Evolutionary conservation across 257 asterid species (phyloP).

Genomic region (Solanum dulcamara): DNA sequence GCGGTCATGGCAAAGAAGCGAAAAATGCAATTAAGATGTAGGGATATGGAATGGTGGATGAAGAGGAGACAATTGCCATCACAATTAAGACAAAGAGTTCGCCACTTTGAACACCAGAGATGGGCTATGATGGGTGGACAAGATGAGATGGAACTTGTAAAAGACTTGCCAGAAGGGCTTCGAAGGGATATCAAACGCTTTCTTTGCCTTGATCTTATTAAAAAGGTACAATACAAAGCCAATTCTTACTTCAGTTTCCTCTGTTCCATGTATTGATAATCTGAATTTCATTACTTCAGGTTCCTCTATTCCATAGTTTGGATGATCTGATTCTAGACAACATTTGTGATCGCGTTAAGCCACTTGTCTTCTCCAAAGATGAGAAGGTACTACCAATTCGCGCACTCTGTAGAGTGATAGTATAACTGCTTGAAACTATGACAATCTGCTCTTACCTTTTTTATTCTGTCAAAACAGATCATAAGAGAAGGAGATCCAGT

Average conservation of each 20-base stretch:
- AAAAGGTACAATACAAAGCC: slow-evolving; percentile 36
- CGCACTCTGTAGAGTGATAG: not conserved
- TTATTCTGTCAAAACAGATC: slow-evolving; percentile 30
- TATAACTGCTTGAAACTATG: not conserved
- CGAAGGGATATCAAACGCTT: slow-evolving; percentile 89
- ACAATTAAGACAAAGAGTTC: slow-evolving; percentile 62
- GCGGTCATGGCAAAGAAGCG: slow-evolving; percentile 91
- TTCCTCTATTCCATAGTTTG: slow-evolving; percentile 71
- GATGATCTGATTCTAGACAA: slow-evolving; percentile 92
- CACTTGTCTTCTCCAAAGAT: slow-evolving; percentile 68
- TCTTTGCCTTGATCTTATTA: slow-evolving; percentile 69
- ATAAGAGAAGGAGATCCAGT: slow-evolving; percentile 92
- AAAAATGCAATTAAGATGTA: slow-evolving; percentile 78
- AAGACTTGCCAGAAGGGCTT: slow-evolving; percentile 83
- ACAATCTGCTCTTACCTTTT: not conserved
- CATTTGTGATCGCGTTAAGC: slow-evolving; percentile 88
- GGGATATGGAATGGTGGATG: slow-evolving; percentile 99
- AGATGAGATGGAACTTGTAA: slow-evolving; percentile 68
- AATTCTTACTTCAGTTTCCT: not conserved
- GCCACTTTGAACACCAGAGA: slow-evolving; percentile 66
- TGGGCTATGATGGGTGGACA: slow-evolving; percentile 72
- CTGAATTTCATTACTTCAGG: slow-evolving; percentile 23
- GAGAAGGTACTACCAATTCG: slow-evolving; percentile 56
- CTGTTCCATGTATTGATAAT: not conserved
- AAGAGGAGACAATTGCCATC: slow-evolving; percentile 79